Conservation (phyloP, 148 eudicot species). For the Persicaria maculosa region DNA sequence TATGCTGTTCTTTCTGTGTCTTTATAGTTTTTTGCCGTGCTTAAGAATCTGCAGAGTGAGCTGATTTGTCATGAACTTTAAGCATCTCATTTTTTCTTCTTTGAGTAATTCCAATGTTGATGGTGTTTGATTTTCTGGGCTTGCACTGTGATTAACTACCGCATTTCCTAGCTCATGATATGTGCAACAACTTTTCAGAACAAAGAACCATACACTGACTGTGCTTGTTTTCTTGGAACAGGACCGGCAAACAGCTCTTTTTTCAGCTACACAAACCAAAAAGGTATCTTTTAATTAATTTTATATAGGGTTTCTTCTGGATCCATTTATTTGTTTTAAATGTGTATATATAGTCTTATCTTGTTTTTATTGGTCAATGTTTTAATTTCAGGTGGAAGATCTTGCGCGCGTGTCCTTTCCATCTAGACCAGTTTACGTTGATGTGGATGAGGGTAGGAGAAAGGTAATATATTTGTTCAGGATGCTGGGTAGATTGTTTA, state of each 20-base stretch:
- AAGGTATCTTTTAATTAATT: slow-evolving; percentile 38
- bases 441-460: slow-evolving; percentile 79
- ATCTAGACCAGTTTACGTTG: slow-evolving; percentile 61
- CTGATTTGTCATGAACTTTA: background rate
- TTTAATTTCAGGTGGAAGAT: slow-evolving; percentile 64
- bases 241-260: slow-evolving; percentile 91
- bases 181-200: background rate
- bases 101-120: background rate
- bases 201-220: background rate
- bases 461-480: slow-evolving; percentile 35
- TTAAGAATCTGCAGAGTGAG: background rate
- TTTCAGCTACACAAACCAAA: slow-evolving; percentile 95
- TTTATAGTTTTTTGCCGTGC: background rate
- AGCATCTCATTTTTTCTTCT: background rate
- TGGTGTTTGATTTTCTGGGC: background rate
- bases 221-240: slow-evolving; percentile 18
- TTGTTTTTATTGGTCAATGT: background rate
- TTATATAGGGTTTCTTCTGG: background rate
- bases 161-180: background rate
- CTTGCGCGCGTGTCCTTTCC: slow-evolving; percentile 89
- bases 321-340: background rate
- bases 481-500: background rate
- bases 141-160: background rate
- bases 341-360: background rate
- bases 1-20: background rate